phyloP scores from a whole-genome alignment of 2,329 filamentous ascomycete species.

The Fusarium incarnatum region DNA sequence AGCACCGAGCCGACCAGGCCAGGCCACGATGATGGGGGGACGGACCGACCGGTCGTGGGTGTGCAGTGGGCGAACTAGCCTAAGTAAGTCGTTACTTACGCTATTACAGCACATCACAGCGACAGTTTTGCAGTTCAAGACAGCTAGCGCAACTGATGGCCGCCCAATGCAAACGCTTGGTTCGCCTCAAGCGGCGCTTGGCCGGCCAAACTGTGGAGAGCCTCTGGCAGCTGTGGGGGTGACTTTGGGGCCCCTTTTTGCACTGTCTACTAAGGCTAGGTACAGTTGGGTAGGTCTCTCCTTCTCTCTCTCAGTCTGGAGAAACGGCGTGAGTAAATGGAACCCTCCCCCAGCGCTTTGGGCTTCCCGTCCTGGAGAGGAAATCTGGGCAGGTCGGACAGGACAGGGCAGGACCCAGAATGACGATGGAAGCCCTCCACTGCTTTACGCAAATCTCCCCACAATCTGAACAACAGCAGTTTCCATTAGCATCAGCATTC shows the following conservation, averaged over 20 bases:
- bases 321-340: conserved; percentile 27
- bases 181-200: conserved; percentile 63
- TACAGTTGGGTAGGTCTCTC: neutral
- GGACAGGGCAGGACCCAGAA: conserved; percentile 23
- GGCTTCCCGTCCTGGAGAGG: conserved; percentile 37
- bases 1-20: conserved; percentile 3
- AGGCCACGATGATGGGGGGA: conserved; percentile 15
- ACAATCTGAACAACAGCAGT: conserved; percentile 36
- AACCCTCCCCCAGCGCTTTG: conserved; percentile 22
- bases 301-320: conserved; percentile 24
- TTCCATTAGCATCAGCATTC: conserved; percentile 29
- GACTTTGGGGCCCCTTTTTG: conserved; percentile 28
- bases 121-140: conserved; percentile 25
- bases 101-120: conserved; percentile 17
- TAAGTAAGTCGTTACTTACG: neutral
- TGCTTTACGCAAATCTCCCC: conserved; percentile 37
- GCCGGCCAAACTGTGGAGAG: conserved; percentile 69
- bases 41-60: conserved; percentile 36
- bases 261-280: neutral
- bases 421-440: conserved; percentile 33
- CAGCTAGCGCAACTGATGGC: conserved; percentile 25
- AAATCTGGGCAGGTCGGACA: conserved; percentile 25
- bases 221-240: conserved; percentile 29
- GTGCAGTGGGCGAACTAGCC: conserved; percentile 13
- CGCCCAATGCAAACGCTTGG: conserved; percentile 45